Evolutionary conservation across 1,284 basidiomycete genomes (phyloP).

Genomic region (Pseudozyma tsukubaensis): DNA sequence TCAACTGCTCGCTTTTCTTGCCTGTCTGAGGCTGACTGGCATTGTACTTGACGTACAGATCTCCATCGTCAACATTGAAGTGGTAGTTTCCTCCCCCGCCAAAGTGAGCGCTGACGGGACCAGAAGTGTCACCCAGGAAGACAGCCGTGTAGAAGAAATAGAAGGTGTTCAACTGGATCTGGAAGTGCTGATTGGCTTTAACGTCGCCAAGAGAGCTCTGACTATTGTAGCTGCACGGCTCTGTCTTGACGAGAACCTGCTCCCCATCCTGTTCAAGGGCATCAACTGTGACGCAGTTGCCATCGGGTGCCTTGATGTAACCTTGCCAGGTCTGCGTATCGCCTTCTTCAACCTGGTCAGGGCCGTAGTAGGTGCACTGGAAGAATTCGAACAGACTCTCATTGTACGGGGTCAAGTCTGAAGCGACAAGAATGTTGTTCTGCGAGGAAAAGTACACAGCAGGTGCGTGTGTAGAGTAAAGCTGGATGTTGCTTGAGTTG

Average conservation of each 20-base stretch:
- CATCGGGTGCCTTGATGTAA: constrained; percentile 12
- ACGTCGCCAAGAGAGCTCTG: constrained; percentile 8
- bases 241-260: neutral
- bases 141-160: constrained; percentile 6
- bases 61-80: constrained; percentile 8
- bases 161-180: constrained; percentile 11
- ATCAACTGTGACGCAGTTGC: constrained; percentile 9
- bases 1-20: constrained; percentile 1
- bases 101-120: neutral
- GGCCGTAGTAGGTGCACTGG: constrained; percentile 3
- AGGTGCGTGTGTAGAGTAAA: constrained; percentile 9
- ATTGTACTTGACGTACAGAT: constrained; percentile 3
- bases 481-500: constrained; percentile 12
- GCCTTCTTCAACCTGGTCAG: neutral
- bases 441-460: constrained; percentile 2
- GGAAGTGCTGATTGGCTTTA: constrained; percentile 14
- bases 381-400: constrained; percentile 20
- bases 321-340: constrained; percentile 15
- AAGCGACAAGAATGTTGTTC: neutral
- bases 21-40: constrained; percentile 1
- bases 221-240: constrained; percentile 8
- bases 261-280: neutral
- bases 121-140: constrained; percentile 10
- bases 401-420: neutral
- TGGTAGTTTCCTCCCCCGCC: constrained; percentile 6